Evolutionary conservation across 768 basidiomycete genomes (phyloP), one percentile per base, ranked within the genome.

Genomic region (Melanogaster broomeanus): DNA sequence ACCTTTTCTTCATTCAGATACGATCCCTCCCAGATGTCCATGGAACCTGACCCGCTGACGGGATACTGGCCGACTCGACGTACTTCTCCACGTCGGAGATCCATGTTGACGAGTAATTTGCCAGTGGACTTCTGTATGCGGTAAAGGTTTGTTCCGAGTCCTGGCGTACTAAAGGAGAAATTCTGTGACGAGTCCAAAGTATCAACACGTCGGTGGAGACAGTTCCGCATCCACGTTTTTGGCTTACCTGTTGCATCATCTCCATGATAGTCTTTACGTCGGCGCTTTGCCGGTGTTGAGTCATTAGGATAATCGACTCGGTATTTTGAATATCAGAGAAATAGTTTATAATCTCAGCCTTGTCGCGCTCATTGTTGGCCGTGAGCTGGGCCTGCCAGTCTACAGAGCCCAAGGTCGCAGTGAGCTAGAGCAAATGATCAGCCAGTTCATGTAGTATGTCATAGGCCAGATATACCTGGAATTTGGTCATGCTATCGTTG

Each of bases 1-100:
- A 83, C 82, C 51, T 80, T 81, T 55, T 82, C 78, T 42, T 74
- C 69, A 28, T 72, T 70, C 1, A 84, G 72, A 65, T 81, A 84
- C 9, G 77, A 27, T 4, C 83, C 83, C 60, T 83, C 79, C 73
- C 73, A 72, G 42, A 81, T 77, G 62, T 81, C 82, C 72, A 82
- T 81, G 3, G 76, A 72, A 13, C 75, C 73, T 7, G 75, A 78
- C 25, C 80, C 80, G 37, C 75, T 75, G 43, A 81, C 74, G 8
- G 82, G 80, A 45, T 75, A 75, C 21, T 74, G 66, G 15, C 79
- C 76, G 27, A 79, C 64, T 50, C 79, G 71, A 15, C 65, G 66
- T 11, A 82, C 82, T 63, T 84, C 83, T 6, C 80, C 81, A 5
- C 74, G 73, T 45, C 72, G 67, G 28, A 84, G 72, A 52, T 82